Evolutionary conservation across 2,329 filamentous ascomycete species (phyloP), one percentile per base, ranked within the genome.

Genomic region (Botrytis sinoallii): DNA sequence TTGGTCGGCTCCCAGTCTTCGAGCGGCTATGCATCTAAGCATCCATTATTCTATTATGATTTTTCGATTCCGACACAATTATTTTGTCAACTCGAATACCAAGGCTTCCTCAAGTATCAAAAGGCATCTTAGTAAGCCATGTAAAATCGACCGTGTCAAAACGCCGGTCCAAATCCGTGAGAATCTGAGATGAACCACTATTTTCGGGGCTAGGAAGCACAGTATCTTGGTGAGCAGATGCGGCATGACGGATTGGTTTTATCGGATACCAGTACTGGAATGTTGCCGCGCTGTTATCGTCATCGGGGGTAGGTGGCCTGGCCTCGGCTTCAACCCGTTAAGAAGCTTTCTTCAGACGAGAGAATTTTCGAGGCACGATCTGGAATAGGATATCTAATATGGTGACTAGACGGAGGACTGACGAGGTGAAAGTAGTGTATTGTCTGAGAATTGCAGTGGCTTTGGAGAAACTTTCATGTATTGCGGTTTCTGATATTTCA

Each of bases 41-140:
- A 25, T 48, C 25, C 46, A 52, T 52, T 14, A n/a, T n/a, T 0
- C 5, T 1, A 0, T 3, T n/a, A 8, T 12, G 22, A 52, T 2
- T 14, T 25, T 6, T 52, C 46, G 8, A n/a, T 46, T 22, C 7
- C 4, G 8, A 10, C 6, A 25, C 1, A 14, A 25, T 12, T 1
- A 0, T 14, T 14, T 1, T 10, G 1, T 10, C 10, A n/a, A n/a
- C 10, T n/a, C 25, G 10, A 25, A 52, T 5, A 25, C 22, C 22
- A 6, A 10, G 14, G 20, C 6, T 32, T 9, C n/a, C 16, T 59
- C 18, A 59, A 29, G n/a, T 32, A 32, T 32, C 8, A 2, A 59
- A 32, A 59, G 55, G 55, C 3, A 59, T 32, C 14, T 32, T 57
- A 2, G 7, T 32, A 3, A 57, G 55, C 55, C 55, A 57, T 9